Conservation (phyloP, 2,329 filamentous ascomycete genomes). For the Xenosphaeropsis pyriputrescens region DNA sequence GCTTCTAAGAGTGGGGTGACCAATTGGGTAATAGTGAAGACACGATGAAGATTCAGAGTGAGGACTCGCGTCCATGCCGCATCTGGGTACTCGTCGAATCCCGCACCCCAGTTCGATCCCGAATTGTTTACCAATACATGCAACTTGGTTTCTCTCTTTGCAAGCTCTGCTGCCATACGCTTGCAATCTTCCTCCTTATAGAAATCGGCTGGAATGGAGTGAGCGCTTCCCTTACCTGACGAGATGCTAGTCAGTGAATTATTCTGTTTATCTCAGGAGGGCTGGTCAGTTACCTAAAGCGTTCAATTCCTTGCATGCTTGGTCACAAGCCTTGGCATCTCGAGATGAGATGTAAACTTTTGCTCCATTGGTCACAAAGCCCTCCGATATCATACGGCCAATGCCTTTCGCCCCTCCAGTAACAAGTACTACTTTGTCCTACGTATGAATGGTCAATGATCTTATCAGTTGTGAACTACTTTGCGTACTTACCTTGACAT, state of each 20-base stretch:
- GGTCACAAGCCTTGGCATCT: slow-evolving; percentile 43
- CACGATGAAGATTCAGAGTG: slow-evolving; percentile 44
- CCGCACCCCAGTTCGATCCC: slow-evolving; percentile 48
- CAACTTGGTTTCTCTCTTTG: slow-evolving; percentile 33
- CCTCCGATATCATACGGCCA: slow-evolving; percentile 52
- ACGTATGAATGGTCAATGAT: slow-evolving; percentile 1
- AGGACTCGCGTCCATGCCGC: slow-evolving; percentile 41
- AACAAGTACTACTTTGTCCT: slow-evolving; percentile 41
- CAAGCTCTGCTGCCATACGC: slow-evolving; percentile 40
- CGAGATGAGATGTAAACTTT: slow-evolving; percentile 58
- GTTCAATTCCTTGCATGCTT: slow-evolving; percentile 42
- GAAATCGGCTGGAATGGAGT: slow-evolving; percentile 46
- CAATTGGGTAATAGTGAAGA: slow-evolving; percentile 49
- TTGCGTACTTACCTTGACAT: slow-evolving; percentile 35
- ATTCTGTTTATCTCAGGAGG: background rate
- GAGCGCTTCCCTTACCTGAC: slow-evolving; percentile 33
- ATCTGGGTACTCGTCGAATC: slow-evolving; percentile 43
- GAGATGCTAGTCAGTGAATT: background rate
- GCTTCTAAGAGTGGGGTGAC: slow-evolving; percentile 47
- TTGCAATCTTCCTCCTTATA: slow-evolving; percentile 44
- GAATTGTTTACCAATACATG: slow-evolving; percentile 53
- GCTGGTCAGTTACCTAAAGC: slow-evolving; percentile 24
- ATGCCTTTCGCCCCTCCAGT: slow-evolving; percentile 47
- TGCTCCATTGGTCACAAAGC: slow-evolving; percentile 48
- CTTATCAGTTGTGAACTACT: background rate